phyloP scores from a whole-genome alignment of 2,329 filamentous ascomycete species.

The Alternaria brassicae region DNA sequence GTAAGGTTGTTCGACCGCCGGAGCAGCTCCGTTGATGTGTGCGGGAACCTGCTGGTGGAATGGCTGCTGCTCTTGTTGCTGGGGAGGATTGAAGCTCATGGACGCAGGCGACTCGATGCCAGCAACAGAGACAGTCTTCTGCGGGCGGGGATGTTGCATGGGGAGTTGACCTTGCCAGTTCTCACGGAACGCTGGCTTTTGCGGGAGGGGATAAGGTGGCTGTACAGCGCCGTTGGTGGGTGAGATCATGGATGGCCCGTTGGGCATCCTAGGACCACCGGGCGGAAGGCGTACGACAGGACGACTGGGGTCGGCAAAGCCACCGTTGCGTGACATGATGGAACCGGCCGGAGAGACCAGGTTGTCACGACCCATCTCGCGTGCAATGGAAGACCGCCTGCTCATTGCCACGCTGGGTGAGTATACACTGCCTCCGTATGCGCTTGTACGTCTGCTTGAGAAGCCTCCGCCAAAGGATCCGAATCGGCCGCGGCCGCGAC shows the following conservation, averaged over 20 bases:
- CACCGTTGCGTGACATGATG: constrained; percentile 70
- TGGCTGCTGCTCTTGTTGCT: constrained; percentile 76
- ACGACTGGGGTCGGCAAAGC: constrained; percentile 66
- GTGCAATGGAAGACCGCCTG: constrained; percentile 79
- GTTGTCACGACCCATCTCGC: constrained; percentile 72
- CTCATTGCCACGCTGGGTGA: constrained; percentile 88
- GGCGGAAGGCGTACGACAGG: constrained; percentile 87
- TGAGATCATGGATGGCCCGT: constrained; percentile 38
- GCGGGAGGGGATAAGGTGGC: constrained; percentile 59
- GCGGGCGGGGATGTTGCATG: constrained; percentile 94
- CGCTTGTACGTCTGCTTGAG: constrained; percentile 79
- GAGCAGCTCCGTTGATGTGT: constrained; percentile 68
- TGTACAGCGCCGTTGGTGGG: constrained; percentile 53
- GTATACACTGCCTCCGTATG: constrained; percentile 81
- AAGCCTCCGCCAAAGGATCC: constrained; percentile 67
- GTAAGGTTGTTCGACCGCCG: constrained; percentile 55
- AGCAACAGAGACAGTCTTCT: constrained; percentile 91
- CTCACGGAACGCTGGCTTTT: constrained; percentile 65
- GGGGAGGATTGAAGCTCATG: constrained; percentile 65
- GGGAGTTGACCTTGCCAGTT: constrained; percentile 68
- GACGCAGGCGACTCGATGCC: constrained; percentile 85
- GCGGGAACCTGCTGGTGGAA: constrained; percentile 95
- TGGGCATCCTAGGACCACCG: constrained; percentile 52
- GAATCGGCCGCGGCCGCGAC: constrained; percentile 72
- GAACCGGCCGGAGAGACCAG: constrained; percentile 84